phyloP scores from a whole-genome alignment of 805 yeast species.

The Lipomyces kockii region DNA sequence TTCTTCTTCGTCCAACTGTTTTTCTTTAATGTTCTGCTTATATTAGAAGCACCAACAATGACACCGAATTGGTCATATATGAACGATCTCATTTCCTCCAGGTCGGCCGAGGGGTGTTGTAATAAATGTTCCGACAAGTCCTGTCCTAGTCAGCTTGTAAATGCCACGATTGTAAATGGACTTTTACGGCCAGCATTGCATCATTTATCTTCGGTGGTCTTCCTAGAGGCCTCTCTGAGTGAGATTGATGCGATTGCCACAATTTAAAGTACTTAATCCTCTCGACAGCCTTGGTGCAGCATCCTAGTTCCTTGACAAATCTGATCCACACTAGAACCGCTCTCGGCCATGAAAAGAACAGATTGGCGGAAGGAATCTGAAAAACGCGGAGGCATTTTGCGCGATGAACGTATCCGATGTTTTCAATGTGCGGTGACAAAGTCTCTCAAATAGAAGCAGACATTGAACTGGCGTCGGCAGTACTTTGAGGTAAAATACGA shows the following conservation, averaged over 20 bases:
- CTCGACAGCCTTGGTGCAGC: not conserved
- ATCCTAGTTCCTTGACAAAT: too few relatives aligned
- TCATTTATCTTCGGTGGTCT: conserved; percentile 4
- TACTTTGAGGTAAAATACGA: too few relatives aligned
- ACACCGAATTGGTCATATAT: not conserved
- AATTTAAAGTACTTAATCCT: not conserved
- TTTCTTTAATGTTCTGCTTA: not conserved
- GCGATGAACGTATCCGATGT: too few relatives aligned
- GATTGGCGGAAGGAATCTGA: not conserved
- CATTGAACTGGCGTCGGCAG: not conserved
- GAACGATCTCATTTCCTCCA: conserved; percentile 6
- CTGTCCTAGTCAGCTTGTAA: not conserved
- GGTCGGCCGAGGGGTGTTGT: not conserved
- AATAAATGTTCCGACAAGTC: not conserved
- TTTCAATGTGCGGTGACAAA: too few relatives aligned
- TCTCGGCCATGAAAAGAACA: not conserved
- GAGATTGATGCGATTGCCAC: conserved; percentile 1
- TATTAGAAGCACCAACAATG: not conserved
- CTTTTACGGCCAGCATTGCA: not conserved
- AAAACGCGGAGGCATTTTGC: not conserved
- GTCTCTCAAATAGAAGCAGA: not conserved
- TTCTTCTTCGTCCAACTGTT: not conserved
- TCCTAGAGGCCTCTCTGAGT: not conserved
- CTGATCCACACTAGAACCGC: too few relatives aligned
- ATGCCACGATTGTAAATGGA: not conserved